Evolutionary conservation across 768 basidiomycete genomes (phyloP), one percentile per base, ranked within the genome.

Genomic region (Filobasidium floriforme): DNA sequence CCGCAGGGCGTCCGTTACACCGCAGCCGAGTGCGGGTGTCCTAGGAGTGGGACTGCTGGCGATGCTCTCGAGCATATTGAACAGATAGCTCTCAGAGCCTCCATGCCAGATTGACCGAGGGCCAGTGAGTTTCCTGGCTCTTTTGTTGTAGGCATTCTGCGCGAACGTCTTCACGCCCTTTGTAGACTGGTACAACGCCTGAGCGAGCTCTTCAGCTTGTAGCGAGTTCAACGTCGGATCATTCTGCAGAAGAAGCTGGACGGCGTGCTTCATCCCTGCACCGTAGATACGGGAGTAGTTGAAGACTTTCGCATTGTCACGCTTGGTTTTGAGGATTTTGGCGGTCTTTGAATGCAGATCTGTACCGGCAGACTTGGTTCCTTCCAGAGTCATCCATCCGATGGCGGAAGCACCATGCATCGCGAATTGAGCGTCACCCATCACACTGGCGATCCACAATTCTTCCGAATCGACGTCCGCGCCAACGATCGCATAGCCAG

Each of bases 381-480:
- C 93, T 77, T 98, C 96, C 32, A 99, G 84, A 18, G 93, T 97
- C 94, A 99, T 98, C 94, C 94, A 98, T 2, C 96, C 94, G 51
- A 99, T 86, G 1, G 94, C 92, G 1, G 92, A 93, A 12, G 92
- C 91, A 12, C 94, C 94, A 71, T 99, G 93, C 65, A 94, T 77
- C 10, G 94, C 96, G 77, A 99, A 96, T 78, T 99, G 94, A 0
- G 92, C 90, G 74, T 98, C 96, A 0, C 94, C 94, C 90, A 98
- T 94, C 67, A 91, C 90, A 73, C 90, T 92, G 22, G 93, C 94
- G 70, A 98, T 98, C 96, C 96, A 98, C 26, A 99, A 82, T 78
- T 99, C 96, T 80, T 98, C 94, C 57, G 92, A 94, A 78, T 99
- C 96, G 26, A 99, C 96, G 76, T 99, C 96, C 0, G 96, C 96